Percentiles rank a stretch among this genome's conserved stretches.
Conservation (phyloP, 2,329 filamentous ascomycete genomes). For the Macrophomina phaseolina region DNA sequence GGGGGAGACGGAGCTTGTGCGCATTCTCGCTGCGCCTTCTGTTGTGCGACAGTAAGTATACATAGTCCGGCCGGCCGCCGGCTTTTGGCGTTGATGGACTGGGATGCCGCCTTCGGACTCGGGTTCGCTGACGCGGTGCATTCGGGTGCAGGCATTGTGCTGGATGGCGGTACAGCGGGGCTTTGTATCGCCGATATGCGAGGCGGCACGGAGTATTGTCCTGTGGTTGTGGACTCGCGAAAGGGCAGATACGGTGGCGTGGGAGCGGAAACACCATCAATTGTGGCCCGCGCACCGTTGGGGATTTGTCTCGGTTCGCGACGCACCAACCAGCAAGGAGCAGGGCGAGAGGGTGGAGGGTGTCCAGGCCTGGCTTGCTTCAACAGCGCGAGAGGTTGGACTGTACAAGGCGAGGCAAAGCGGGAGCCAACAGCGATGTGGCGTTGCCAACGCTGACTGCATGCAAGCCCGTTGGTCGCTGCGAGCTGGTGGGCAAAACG, state of each 20-base stretch:
- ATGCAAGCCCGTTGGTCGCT: background rate
- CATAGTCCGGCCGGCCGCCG: slow-evolving; percentile 1
- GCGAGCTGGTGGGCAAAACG: too few relatives aligned
- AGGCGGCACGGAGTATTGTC: background rate
- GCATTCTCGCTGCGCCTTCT: background rate
- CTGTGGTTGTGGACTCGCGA: background rate
- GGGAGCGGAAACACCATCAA: too few relatives aligned
- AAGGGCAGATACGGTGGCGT: too few relatives aligned
- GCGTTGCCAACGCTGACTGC: slow-evolving; percentile 20
- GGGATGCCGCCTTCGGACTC: background rate
- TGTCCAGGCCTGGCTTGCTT: slow-evolving; percentile 8
- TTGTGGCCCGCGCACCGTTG: background rate
- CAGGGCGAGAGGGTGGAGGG: background rate
- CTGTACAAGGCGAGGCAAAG: background rate
- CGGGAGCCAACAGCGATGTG: slow-evolving; percentile 10
- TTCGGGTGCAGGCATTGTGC: background rate
- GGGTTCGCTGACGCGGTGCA: background rate
- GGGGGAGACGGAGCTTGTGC: too few relatives aligned
- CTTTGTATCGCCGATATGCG: background rate
- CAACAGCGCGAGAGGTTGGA: background rate
- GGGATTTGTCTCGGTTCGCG: slow-evolving; percentile 4
- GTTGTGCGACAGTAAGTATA: background rate
- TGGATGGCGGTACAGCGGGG: background rate
- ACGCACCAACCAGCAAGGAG: slow-evolving; percentile 1
- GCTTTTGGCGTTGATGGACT: background rate